Evolutionary conservation across 352 stramenopile species (phyloP), one percentile per base, ranked within the genome.

Genomic region (Blastocystis sp.): DNA sequence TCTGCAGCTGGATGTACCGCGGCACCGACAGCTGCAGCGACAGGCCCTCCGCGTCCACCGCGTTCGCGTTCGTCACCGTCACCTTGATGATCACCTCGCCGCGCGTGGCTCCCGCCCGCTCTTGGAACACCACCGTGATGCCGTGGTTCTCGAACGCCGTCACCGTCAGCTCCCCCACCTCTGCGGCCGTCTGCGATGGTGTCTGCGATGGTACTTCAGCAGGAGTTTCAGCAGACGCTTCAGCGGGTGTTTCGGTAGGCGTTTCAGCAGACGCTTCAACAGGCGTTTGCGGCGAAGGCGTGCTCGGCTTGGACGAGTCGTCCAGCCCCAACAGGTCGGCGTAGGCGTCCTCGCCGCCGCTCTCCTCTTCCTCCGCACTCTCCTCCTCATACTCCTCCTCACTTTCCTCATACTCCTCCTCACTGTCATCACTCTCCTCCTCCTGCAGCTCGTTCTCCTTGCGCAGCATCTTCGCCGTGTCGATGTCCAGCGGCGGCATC

Each of bases 131-230:
- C 62, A 99, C 92, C 38, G 91, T 95, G 34, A 99, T 89, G 23
- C 96, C 96, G 88, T 97, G 93, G 91, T 98, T 98, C 56, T 97
- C 93, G 90, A 98, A 98, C 40, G 94, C 96, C 77, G 92, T 93
- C 14, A 98, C 89, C 76, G 48, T 38, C 79, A 48, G 19, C 78
- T 89, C 84, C 86, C 81, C 86, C 14, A 52, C 77, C 86, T 88
- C 66, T 89, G 88, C 11, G 60, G 38, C 34, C 34, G 69, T 62
- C 23, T 87, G 89, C 66, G 89, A 76, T 89, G 41, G 65, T 80
- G 87, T 92, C 56, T 78, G 48, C 19, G 59, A 23, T 52, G 80
- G 88, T 21, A 89, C 91, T 5, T 91, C 84, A 17, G 90, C 89
- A 45, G 90, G 87, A 23, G 71, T 40, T 14, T 89, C 40, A n/a